Percentiles rank a stretch among this genome's conserved stretches.
These are phyloP conservation scores for Fusarium algeriense DNA, from an alignment of 2,329 filamentous ascomycete genomes.

Conservation along the genomic window DNA sequence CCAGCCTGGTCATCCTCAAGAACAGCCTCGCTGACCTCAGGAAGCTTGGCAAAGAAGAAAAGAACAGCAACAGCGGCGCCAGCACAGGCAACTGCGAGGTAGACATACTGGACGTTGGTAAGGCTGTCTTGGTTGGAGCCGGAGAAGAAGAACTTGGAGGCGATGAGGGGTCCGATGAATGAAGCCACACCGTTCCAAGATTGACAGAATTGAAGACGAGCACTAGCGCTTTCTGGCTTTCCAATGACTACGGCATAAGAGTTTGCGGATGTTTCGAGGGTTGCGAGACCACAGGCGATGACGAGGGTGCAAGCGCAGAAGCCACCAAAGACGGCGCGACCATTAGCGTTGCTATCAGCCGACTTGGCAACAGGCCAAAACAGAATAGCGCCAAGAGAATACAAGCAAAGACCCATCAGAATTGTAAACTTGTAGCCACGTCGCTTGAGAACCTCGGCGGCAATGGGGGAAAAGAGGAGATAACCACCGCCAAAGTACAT, in stretches of 20 bases:
- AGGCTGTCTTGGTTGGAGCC: slow-evolving; percentile 68
- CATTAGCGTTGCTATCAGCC: slow-evolving; percentile 37
- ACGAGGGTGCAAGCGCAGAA: slow-evolving; percentile 80
- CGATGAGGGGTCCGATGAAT: slow-evolving; percentile 77
- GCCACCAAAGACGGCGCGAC: slow-evolving; percentile 69
- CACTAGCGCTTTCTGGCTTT: slow-evolving; percentile 21
- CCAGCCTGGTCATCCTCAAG: slow-evolving; percentile 56
- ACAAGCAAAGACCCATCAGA: slow-evolving; percentile 74
- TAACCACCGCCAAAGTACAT: slow-evolving; percentile 67
- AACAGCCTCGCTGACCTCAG: slow-evolving; percentile 72
- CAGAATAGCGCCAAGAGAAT: slow-evolving; percentile 69
- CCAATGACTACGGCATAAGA: slow-evolving; percentile 72
- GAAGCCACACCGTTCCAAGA: slow-evolving; percentile 82
- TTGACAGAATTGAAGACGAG: slow-evolving; percentile 70
- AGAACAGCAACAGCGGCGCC: slow-evolving; percentile 72
- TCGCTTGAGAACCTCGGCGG: slow-evolving; percentile 72
- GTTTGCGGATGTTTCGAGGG: slow-evolving; percentile 82
- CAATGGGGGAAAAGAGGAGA: slow-evolving; percentile 59
- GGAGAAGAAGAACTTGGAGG: slow-evolving; percentile 79
- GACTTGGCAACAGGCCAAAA: slow-evolving; percentile 70
- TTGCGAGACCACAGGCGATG: slow-evolving; percentile 78
- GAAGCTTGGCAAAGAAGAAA: slow-evolving; percentile 77
- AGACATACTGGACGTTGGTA: slow-evolving; percentile 80
- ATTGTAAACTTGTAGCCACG: slow-evolving; percentile 76
- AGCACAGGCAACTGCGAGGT: slow-evolving; percentile 77